These are phyloP conservation scores for Tylopilus rubrobrunneus DNA, from an alignment of 768 basidiomycete species.

Conservation along the genomic window DNA sequence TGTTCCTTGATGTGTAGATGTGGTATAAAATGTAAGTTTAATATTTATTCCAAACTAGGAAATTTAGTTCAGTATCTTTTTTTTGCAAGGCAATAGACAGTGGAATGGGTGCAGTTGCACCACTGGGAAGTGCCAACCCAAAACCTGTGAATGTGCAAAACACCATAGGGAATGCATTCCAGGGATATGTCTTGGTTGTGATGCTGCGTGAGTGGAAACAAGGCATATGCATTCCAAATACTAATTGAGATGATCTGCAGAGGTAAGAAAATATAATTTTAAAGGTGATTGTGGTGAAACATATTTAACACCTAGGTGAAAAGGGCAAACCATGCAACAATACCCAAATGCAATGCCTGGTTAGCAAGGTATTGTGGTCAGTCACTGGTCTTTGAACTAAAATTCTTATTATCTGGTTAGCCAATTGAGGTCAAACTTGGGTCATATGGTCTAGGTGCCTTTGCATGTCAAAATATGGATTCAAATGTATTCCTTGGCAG, in stretches of 20 bases:
- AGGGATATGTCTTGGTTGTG: constrained; percentile 43
- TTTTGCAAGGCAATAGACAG: constrained; percentile 12
- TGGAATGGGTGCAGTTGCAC: constrained; percentile 11
- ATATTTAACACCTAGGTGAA: constrained; percentile 12
- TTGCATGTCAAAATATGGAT: constrained; percentile 30
- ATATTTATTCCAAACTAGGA: not conserved
- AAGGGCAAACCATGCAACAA: constrained; percentile 25
- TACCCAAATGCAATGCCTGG: constrained; percentile 24
- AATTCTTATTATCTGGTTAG: constrained; percentile 21
- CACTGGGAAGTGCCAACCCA: constrained; percentile 27
- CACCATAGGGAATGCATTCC: constrained; percentile 48
- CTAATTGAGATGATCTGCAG: constrained; percentile 6
- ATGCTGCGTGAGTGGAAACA: constrained; percentile 35
- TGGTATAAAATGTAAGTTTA: constrained; percentile 35
- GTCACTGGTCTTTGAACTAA: not conserved
- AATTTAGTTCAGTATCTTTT: not conserved
- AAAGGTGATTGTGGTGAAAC: not conserved
- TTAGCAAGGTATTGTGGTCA: constrained; percentile 16
- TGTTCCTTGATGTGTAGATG: constrained; percentile 52
- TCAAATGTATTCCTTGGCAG: constrained; percentile 33
- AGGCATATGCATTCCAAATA: not conserved
- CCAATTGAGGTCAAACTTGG: constrained; percentile 34
- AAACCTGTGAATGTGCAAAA: constrained; percentile 36
- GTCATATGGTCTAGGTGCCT: constrained; percentile 43
- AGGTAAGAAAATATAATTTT: constrained; percentile 12